These are phyloP conservation scores for Gossypioides kirkii DNA, from an alignment of 345 rosid genomes.

Conservation along the genomic window DNA sequence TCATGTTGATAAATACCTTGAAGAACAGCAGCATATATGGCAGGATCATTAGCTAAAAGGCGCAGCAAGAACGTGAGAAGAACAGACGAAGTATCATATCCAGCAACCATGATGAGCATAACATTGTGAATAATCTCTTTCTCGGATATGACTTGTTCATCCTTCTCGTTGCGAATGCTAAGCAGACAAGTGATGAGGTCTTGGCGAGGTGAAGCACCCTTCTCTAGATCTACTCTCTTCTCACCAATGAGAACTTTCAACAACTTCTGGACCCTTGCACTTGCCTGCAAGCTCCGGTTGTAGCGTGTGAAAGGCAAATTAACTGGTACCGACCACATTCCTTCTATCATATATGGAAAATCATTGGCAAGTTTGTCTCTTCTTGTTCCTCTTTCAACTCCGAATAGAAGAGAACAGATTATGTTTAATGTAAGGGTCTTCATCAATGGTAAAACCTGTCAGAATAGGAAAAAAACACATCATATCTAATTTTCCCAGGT, in stretches of 20 bases:
- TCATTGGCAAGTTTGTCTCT: conserved; percentile 26
- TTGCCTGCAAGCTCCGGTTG: conserved; percentile 36
- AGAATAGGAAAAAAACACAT: not conserved
- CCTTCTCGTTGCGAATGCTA: conserved; percentile 15
- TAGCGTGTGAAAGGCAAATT: conserved; percentile 50
- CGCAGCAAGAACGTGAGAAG: conserved; percentile 44
- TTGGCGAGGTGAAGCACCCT: conserved; percentile 21
- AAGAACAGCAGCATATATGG: conserved; percentile 36
- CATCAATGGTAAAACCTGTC: conserved; percentile 46
- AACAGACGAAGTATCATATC: conserved; percentile 47
- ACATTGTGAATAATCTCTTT: conserved; percentile 47
- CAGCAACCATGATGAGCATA: conserved; percentile 53
- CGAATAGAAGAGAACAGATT: conserved; percentile 41
- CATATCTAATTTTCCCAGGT: not conserved
- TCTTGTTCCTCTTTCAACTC: conserved; percentile 31
- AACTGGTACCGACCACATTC: conserved; percentile 45
- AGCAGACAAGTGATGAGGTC: conserved; percentile 51
- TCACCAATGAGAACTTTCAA: conserved; percentile 33
- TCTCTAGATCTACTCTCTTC: conserved; percentile 31
- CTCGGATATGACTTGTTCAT: conserved; percentile 26
- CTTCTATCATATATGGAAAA: conserved; percentile 37
- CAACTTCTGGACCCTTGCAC: conserved; percentile 25
- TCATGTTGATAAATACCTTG: conserved; percentile 28
- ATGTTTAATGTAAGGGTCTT: conserved; percentile 50
- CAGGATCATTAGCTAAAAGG: conserved; percentile 38